Base-by-base conservation (phyloP, 371 early-diverging fungal genomes). In the Mucor plumbeus region DNA sequence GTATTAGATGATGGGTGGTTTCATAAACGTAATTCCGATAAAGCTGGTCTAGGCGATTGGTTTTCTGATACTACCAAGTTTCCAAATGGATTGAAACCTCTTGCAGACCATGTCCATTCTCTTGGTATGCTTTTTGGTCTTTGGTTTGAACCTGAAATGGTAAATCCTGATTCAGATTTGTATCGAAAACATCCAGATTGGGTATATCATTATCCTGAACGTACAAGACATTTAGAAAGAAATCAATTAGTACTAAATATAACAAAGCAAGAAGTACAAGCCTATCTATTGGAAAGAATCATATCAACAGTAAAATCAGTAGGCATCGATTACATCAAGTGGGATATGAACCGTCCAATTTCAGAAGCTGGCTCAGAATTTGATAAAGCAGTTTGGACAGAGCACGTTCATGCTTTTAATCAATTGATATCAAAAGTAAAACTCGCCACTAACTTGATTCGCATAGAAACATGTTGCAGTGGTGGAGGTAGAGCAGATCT, bases 1-100 rank as follows among this genome's bases (percentile, higher is more conserved):
- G 82, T 82, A 3, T 26, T 88, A 36, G 88, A 88, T 59, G 86
- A 88, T 69, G 88, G 88, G 4, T 88, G 84, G 84, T 84, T 84
- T 53, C 55, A 63, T 7, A 70, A 67, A 0, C 65, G 84, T 31
- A 40, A 73, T 17, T 65, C 64, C 7, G 84, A 82, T 44, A 65
- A 64, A 0, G 82, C 86, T 1, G 78, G 81, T 1, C 71, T 88
- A 1, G 88, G 88, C 0, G 88, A 87, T 43, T 87, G 88, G 88
- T 77, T 79, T 60, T 66, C 56, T 8, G 78, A 81, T 53, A 62
- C 43, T 11, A 19, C 17, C 10, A 85, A 84, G 65, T 88, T 88
- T 59, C 88, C 86, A 4, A 26, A 74, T 4, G 86, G 86, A 4
- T 66, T 88, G 64, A 72, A 75, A 5, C 72, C 77, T 0, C 65